phyloP scores from a whole-genome alignment of 371 early-diverging fungal species.

The Amoeboaphelidium protococcarum region DNA sequence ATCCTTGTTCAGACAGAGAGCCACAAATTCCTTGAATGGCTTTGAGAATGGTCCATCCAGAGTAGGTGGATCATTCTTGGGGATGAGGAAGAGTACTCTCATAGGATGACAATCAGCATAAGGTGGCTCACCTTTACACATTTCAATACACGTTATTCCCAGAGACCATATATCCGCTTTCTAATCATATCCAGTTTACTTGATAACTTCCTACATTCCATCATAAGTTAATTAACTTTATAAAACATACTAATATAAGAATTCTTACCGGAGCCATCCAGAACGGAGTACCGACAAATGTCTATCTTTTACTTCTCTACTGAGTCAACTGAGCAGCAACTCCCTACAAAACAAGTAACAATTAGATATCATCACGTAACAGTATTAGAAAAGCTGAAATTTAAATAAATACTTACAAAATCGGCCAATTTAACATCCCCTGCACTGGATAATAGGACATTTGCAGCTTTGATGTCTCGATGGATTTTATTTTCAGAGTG shows the following conservation, averaged over 20 bases:
- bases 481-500: slow-evolving; percentile 82
- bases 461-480: slow-evolving; percentile 2
- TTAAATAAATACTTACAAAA: slow-evolving; percentile 3
- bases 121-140: slow-evolving; percentile 7
- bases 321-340: neutral
- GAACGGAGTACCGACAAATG: slow-evolving; percentile 2
- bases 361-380: neutral
- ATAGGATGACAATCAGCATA: slow-evolving; percentile 3
- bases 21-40: neutral
- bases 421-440: slow-evolving; percentile 6
- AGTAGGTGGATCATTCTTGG: neutral
- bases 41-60: neutral
- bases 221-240: neutral
- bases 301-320: neutral
- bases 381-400: neutral
- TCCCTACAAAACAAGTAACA: neutral
- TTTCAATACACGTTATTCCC: slow-evolving; percentile 8
- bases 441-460: neutral
- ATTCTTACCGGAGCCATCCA: slow-evolving; percentile 7
- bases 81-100: neutral
- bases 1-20: neutral
- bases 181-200: slow-evolving; percentile 2
- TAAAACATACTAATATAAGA: neutral
- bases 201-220: slow-evolving; percentile 1
- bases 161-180: slow-evolving; percentile 9